phyloP scores from a whole-genome alignment of 2,329 filamentous ascomycete genomes.

The Ascochyta viciae-villosae region DNA sequence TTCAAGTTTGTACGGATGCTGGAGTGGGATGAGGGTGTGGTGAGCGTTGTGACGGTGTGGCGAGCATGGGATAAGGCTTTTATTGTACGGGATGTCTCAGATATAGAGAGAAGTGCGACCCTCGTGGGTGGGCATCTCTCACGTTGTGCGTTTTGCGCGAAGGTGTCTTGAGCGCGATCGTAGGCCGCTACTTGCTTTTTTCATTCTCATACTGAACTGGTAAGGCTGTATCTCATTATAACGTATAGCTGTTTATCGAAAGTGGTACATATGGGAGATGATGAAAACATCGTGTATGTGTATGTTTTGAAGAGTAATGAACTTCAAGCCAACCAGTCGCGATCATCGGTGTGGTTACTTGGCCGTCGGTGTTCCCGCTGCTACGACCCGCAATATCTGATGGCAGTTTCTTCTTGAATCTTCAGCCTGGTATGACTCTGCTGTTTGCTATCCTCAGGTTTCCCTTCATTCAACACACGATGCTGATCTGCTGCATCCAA shows the following conservation, averaged over 20 bases:
- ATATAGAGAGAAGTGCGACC: neutral
- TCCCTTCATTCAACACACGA: neutral
- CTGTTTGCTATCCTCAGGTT: neutral
- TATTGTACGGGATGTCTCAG: neutral
- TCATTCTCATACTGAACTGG: too few species aligned
- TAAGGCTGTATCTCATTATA: neutral
- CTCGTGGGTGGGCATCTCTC: too few species aligned
- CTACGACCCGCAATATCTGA: neutral
- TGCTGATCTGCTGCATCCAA: neutral
- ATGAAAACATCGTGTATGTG: neutral
- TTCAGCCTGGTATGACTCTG: neutral
- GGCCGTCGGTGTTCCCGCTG: neutral
- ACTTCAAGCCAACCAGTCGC: constrained; percentile 12
- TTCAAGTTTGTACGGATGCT: neutral
- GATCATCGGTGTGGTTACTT: constrained; percentile 16
- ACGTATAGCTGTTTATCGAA: neutral
- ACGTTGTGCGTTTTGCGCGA: too few species aligned
- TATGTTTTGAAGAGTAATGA: neutral
- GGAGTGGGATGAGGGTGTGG: neutral
- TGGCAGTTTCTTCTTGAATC: neutral
- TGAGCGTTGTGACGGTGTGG: neutral
- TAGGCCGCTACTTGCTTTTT: too few species aligned
- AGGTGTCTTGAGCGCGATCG: too few species aligned
- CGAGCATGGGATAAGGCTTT: neutral
- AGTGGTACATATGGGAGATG: neutral